Evolutionary conservation across 768 basidiomycete species (phyloP), one percentile per base, ranked within the genome.

Genomic region (Podaxis sp.): DNA sequence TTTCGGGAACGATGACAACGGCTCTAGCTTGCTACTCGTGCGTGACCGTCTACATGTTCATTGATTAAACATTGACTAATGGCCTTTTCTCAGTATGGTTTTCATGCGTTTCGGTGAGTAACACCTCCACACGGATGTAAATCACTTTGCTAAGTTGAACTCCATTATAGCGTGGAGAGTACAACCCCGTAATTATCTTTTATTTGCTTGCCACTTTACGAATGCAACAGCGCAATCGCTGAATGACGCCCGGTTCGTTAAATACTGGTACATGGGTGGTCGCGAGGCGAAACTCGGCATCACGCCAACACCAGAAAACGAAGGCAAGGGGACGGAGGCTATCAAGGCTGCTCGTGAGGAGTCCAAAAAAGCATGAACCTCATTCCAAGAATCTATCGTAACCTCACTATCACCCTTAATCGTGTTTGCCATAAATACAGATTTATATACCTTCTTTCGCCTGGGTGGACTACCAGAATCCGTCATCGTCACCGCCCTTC

Each of bases 1-100:
- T 99, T 66, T 98, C 95, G 53, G 96, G 95, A 14, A 84, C 94
- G 36, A 99, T 99, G 96, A 95, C 94, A 1, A 85, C 91, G 48
- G 91, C 96, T 23, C 82, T 99, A 44, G 83, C 86, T 7, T 82
- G 79, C 61, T 99, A 99, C 75, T 98, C 96, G 95, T 98, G 70
- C 76, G 94, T 88, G 51, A 35, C 44, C 48, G 32, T 37, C 23
- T 13, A 18, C 1, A 37, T 55, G 16, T 14, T 21, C 21, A 35
- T 46, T 28, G 32, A 36, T 35, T 9, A 21, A 11, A 27, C 58
- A 42, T 36, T 42, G 62, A 61, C 42, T 61, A 55, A 16, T 38
- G 28, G 18, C 27, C 36, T 59, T 57, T 61, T 59, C 62, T 42
- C 47, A 85, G 85, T 27, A 62, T 84, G 77, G 93, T 97, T 63